A percentile compares a stretch with the other conserved stretches of the same genome.
Evolutionary conservation across 768 basidiomycete species (phyloP).

Genomic region (Hydnomerulius pinastri): DNA sequence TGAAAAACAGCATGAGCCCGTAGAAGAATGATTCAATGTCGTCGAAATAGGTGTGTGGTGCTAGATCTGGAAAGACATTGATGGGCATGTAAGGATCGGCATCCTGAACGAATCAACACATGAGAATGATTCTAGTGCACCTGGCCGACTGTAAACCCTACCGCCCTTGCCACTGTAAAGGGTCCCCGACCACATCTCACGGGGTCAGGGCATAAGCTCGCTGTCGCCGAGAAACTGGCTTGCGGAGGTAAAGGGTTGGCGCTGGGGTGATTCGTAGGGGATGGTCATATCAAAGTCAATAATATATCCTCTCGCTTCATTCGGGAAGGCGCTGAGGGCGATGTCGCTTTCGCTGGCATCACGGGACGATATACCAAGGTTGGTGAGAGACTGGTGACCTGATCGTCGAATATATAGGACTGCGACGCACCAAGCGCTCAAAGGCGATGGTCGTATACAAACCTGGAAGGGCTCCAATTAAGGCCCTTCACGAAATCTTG

Average conservation of each 20-base stretch:
- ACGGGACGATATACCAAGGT: conserved; percentile 27
- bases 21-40: conserved; percentile 7
- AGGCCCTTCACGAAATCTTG: conserved; percentile 8
- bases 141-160: no score
- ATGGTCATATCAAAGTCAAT: conserved; percentile 25
- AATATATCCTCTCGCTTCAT: conserved; percentile 14
- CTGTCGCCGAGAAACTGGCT: no score
- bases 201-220: neutral
- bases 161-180: no score
- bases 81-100: conserved; percentile 2
- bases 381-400: conserved; percentile 3
- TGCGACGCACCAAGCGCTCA: neutral
- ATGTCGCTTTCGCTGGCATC: conserved; percentile 34
- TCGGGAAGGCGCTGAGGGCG: conserved; percentile 16
- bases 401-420: neutral
- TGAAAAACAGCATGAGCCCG: conserved; percentile 1
- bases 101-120: neutral
- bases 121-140: neutral
- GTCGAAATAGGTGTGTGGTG: neutral
- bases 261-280: neutral
- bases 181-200: no score
- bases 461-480: conserved; percentile 2
- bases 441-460: neutral
- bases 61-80: neutral
- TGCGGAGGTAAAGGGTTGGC: neutral